Percentiles rank a stretch among this genome's conserved stretches.
These are phyloP conservation scores for Ambrosia artemisiifolia DNA, from an alignment of 129 eudicot species.

Conservation along the genomic window DNA sequence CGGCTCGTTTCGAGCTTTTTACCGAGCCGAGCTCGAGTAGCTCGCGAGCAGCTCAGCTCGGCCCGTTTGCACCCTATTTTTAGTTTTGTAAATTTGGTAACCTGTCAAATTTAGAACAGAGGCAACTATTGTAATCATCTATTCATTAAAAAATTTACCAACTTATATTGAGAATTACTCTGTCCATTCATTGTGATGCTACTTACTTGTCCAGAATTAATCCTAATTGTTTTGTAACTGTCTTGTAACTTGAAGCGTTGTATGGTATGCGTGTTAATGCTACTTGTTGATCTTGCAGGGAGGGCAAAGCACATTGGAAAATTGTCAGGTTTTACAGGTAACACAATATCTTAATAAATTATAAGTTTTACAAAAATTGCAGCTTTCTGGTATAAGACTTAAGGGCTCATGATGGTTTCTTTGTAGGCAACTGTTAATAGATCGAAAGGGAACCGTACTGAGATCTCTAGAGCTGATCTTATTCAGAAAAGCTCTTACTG, in stretches of 20 bases:
- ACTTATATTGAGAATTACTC: no score
- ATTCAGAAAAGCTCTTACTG: slow-evolving; percentile 90
- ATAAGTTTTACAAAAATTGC: neutral
- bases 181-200: no score
- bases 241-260: no score
- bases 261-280: neutral
- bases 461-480: slow-evolving; percentile 76
- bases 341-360: neutral
- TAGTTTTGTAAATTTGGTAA: no score
- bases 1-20: no score
- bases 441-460: slow-evolving; percentile 91
- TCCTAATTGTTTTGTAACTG: neutral
- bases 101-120: no score
- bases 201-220: no score
- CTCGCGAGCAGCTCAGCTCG: no score
- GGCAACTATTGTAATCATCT: no score
- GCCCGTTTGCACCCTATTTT: no score
- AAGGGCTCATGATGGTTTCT: neutral
- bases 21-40: no score
- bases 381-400: neutral
- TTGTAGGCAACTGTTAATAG: slow-evolving; percentile 85
- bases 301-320: slow-evolving; percentile 31
- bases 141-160: no score
- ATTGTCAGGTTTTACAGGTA: slow-evolving; percentile 32
- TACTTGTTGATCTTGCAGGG: slow-evolving; percentile 21